A percentile compares a stretch with the other conserved stretches of the same genome.
phyloP scores from a whole-genome alignment of 176 grass and related monocot genomes.

The Hyparrhenia diplandra region DNA sequence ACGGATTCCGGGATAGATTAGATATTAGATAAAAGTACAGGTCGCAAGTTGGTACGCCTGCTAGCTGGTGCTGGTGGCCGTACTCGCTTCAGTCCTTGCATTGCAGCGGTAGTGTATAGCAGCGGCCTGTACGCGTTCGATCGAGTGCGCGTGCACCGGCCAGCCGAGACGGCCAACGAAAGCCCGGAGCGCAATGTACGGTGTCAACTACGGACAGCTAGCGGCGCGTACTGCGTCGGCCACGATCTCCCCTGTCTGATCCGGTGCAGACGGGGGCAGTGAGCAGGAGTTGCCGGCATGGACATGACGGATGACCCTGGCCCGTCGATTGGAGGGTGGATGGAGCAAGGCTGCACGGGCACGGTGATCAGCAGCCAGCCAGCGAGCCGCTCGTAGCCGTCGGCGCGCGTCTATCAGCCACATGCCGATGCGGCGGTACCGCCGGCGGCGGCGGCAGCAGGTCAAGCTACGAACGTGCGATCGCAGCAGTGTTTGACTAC shows the following conservation, averaged over 20 bases:
- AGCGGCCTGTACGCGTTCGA: too few relatives aligned
- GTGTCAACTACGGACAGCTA: background rate
- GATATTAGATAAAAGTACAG: background rate
- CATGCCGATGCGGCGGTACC: background rate
- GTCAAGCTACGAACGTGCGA: background rate
- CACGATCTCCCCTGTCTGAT: too few relatives aligned
- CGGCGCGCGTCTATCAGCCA: background rate
- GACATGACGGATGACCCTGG: too few relatives aligned
- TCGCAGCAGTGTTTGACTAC: constrained; percentile 3
- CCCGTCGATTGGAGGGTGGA: too few relatives aligned
- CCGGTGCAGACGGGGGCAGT: too few relatives aligned
- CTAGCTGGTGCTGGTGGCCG: background rate
- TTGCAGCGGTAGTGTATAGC: too few relatives aligned
- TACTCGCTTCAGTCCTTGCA: background rate
- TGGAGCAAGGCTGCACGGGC: background rate
- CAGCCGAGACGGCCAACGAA: background rate
- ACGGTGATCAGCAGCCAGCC: background rate
- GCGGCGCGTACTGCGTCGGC: too few relatives aligned
- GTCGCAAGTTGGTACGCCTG: background rate
- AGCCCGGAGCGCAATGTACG: background rate
- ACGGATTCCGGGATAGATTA: background rate
- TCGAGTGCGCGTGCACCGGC: background rate
- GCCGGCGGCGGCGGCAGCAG: background rate
- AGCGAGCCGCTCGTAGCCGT: background rate
- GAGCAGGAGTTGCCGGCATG: too few relatives aligned